phyloP scores from a whole-genome alignment of 164 flowering plant species.

The Vitis rotundifolia region DNA sequence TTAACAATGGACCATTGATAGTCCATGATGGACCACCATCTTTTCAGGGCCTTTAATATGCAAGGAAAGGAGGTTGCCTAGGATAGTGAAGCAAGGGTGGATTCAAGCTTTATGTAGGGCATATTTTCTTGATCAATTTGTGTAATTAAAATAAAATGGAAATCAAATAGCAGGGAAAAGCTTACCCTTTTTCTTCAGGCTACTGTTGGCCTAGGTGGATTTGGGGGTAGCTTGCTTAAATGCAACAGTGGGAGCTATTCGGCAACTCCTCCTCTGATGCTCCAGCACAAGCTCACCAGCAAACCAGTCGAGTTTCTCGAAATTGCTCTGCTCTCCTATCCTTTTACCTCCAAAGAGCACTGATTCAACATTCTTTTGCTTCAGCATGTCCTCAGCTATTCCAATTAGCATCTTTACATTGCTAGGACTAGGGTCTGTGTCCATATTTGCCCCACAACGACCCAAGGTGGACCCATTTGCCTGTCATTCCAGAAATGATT shows the following conservation, averaged over 20 bases:
- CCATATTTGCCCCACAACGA: conserved; percentile 54
- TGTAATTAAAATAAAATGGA: not conserved
- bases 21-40: too few relatives aligned
- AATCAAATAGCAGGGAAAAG: not conserved
- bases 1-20: too few relatives aligned
- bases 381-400: conserved; percentile 81
- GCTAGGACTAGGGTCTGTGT: conserved; percentile 61
- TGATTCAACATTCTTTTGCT: conserved; percentile 90
- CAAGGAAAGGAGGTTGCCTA: too few relatives aligned
- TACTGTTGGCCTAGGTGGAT: conserved; percentile 15
- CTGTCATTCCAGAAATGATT: conserved; percentile 34
- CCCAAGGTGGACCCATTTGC: conserved; percentile 73
- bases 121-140: too few relatives aligned
- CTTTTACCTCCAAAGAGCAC: conserved; percentile 85
- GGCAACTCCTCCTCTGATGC: conserved; percentile 93
- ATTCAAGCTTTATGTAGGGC: too few relatives aligned
- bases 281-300: conserved; percentile 85
- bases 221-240: conserved; percentile 78
- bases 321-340: conserved; percentile 71
- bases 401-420: conserved; percentile 66
- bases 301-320: conserved; percentile 91
- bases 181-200: conserved; percentile 9
- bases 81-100: too few relatives aligned
- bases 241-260: conserved; percentile 97
- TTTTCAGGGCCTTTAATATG: too few relatives aligned